phyloP scores from a whole-genome alignment of 768 basidiomycete genomes.

The Phylloporus sp. region DNA sequence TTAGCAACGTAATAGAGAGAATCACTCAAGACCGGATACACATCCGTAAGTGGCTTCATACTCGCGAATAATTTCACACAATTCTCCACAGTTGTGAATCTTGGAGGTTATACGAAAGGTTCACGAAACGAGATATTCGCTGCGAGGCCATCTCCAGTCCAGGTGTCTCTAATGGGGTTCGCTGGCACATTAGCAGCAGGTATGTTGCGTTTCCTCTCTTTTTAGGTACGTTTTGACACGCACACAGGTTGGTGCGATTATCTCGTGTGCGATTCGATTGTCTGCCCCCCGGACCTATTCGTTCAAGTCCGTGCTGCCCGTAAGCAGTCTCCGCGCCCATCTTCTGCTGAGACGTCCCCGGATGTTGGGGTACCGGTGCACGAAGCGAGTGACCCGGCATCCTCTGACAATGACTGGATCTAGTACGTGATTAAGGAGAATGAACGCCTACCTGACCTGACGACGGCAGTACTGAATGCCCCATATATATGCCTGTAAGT shows the following conservation, averaged over 20 bases:
- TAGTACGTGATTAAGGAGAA: conserved; percentile 34
- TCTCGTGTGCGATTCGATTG: conserved; percentile 41
- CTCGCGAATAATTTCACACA: not conserved
- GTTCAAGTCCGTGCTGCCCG: conserved; percentile 30
- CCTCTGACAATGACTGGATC: conserved; percentile 35
- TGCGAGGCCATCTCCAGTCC: conserved; percentile 44
- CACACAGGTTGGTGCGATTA: conserved; percentile 46
- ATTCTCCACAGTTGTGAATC: conserved; percentile 36
- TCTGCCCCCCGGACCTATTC: conserved; percentile 40
- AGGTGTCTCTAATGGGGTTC: conserved; percentile 49
- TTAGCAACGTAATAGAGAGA: conserved; percentile 34
- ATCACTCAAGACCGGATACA: conserved; percentile 44
- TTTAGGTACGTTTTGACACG: not conserved
- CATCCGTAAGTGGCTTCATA: conserved; percentile 33
- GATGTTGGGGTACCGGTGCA: conserved; percentile 33
- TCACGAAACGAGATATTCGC: conserved; percentile 52
- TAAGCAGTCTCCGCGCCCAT: conserved; percentile 1
- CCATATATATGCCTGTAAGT: conserved; percentile 45
- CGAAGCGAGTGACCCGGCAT: conserved; percentile 42
- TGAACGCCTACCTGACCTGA: conserved; percentile 2
- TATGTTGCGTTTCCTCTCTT: conserved; percentile 6
- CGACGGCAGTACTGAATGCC: conserved; percentile 37
- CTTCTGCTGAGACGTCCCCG: conserved; percentile 1
- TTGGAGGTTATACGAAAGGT: conserved; percentile 51
- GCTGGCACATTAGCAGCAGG: conserved; percentile 45